Evolutionary conservation across 2,329 filamentous ascomycete genomes (phyloP).

Genomic region (Colletotrichum tabaci): DNA sequence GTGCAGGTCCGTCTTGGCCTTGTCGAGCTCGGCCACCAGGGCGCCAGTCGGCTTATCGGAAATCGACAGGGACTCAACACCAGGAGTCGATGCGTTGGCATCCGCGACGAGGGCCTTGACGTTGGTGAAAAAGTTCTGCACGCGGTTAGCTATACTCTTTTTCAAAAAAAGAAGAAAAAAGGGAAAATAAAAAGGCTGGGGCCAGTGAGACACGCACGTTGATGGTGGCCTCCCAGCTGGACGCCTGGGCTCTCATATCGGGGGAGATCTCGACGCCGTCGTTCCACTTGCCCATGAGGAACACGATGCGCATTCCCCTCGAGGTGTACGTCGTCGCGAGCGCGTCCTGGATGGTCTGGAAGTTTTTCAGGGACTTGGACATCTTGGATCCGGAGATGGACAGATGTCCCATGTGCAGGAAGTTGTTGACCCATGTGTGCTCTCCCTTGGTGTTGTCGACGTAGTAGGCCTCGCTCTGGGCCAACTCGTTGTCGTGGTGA

Average conservation of each 20-base stretch:
- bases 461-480: conserved; percentile 92
- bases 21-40: conserved; percentile 59
- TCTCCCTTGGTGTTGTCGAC: conserved; percentile 64
- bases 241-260: conserved; percentile 81
- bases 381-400: conserved; percentile 94
- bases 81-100: conserved; percentile 51
- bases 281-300: conserved; percentile 90
- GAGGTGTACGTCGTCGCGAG: conserved; percentile 80
- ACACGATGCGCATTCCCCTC: conserved; percentile 85
- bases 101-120: conserved; percentile 69
- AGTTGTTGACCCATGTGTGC: conserved; percentile 94
- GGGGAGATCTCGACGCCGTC: conserved; percentile 92
- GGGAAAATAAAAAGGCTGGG: background rate
- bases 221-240: conserved; percentile 85
- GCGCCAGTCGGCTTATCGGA: conserved; percentile 50
- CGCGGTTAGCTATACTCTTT: conserved; percentile 29
- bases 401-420: conserved; percentile 91
- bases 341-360: conserved; percentile 91
- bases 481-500: conserved; percentile 93
- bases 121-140: conserved; percentile 71
- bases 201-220: conserved; percentile 62
- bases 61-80: conserved; percentile 58
- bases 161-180: too few species aligned
- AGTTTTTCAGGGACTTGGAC: conserved; percentile 97
- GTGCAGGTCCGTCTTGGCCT: conserved; percentile 69